Base-by-base conservation (phyloP, 257 asterid genomes). In the Haberlea rhodopensis region DNA sequence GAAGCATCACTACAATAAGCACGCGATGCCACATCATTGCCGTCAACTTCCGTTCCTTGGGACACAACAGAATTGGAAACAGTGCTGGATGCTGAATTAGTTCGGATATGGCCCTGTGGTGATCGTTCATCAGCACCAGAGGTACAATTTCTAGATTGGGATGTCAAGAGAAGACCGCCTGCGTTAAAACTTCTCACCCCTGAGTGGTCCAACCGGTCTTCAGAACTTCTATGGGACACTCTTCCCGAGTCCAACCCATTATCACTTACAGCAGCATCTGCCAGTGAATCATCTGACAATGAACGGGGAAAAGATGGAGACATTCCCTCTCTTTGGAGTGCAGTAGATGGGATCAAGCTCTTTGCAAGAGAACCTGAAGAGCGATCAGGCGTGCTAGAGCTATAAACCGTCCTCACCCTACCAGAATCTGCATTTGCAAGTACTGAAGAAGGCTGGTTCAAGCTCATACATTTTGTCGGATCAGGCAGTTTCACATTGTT, bases 401-500 rank as follows among this genome's bases (percentile, higher is more conserved):
- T 71, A 58, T 77, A 79, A 60, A 48, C 80, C 78, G 81, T 78
- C 69, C 84, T 58, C 63, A 75, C 72, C 23, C 75, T 79, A 70
- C 76, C 84, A 9, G 94, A 71, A 26, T 79, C 87, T 5, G 79
- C 85, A 70, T 73, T 79, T 66, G 82, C 80, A 60, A 73, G 81
- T 61, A 83, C 82, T 46, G 84, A 80, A 51, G 96, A 76, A 32
- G 96, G 84, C 69, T 81, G 82, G 79, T 76, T 88, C 68, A 78
- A 67, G 79, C 68, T 37, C 74, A 78, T 57, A 57, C 80, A 75
- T 70, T 78, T 89, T 46, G 74, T 40, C 0, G 95, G 90, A 75
- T 85, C 91, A 10, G 91, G 91, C 71, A 90, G 76, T 81, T 85
- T 85, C 65, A 87, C 84, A 34, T 87, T 80, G 75, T 90, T 83